A percentile compares a stretch with the other conserved stretches of the same genome.
Evolutionary conservation across 2,329 filamentous ascomycete genomes (phyloP).

Genomic region (Berkeleyomyces rouxiae): DNA sequence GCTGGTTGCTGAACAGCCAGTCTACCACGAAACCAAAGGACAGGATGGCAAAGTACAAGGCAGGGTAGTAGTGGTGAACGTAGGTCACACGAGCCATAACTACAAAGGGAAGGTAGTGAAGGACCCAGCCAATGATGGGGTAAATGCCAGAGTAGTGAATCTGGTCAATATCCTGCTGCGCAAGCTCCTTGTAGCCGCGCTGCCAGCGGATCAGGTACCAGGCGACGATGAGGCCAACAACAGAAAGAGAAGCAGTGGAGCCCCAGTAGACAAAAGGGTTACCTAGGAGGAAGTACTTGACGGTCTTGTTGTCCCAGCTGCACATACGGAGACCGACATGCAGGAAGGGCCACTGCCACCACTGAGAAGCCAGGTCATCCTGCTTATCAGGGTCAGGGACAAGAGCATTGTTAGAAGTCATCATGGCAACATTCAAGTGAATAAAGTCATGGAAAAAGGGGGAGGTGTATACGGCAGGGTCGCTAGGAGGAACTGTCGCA

Average conservation of each 20-base stretch:
- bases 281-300: slow-evolving; percentile 97
- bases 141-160: slow-evolving; percentile 91
- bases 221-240: slow-evolving; percentile 53
- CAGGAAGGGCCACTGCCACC: slow-evolving; percentile 97
- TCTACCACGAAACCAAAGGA: slow-evolving; percentile 76
- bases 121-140: slow-evolving; percentile 80
- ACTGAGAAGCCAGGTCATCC: slow-evolving; percentile 87
- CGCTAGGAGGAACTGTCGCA: slow-evolving; percentile 60
- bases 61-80: slow-evolving; percentile 97
- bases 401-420: slow-evolving; percentile 98
- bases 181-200: slow-evolving; percentile 76
- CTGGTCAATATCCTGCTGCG: slow-evolving; percentile 65
- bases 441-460: slow-evolving; percentile 97
- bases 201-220: slow-evolving; percentile 95
- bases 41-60: slow-evolving; percentile 91
- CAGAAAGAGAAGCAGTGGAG: slow-evolving; percentile 60
- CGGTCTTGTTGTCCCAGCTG: slow-evolving; percentile 84
- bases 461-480: slow-evolving; percentile 85
- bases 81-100: slow-evolving; percentile 98
- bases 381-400: slow-evolving; percentile 98
- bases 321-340: slow-evolving; percentile 96
- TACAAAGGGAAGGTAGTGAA: slow-evolving; percentile 91
- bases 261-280: slow-evolving; percentile 96
- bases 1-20: slow-evolving; percentile 57
- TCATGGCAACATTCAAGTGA: slow-evolving; percentile 97